Percentiles rank a stretch among this genome's conserved stretches.
phyloP scores from a whole-genome alignment of 1,284 basidiomycete species.

The Agroathelia rolfsii region DNA sequence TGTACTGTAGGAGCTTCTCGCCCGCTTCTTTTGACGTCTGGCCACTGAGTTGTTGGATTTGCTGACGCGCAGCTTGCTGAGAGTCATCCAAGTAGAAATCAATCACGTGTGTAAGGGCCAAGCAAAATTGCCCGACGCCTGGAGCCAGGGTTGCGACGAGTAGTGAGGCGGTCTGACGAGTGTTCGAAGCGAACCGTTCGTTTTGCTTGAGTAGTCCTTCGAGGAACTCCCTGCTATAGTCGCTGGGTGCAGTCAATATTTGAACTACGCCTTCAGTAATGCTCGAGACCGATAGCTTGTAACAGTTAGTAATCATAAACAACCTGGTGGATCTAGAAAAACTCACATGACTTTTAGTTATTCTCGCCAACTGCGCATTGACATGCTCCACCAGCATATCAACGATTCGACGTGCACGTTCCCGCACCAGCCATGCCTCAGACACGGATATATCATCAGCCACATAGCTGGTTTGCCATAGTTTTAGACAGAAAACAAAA shows the following conservation, averaged over 20 bases:
- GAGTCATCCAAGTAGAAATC: conserved; percentile 46
- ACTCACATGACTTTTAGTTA: conserved; percentile 23
- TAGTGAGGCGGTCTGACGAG: conserved; percentile 39
- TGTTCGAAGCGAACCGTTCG: conserved; percentile 32
- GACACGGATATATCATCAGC: conserved; percentile 21
- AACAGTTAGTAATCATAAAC: too few relatives aligned
- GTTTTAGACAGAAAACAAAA: background rate
- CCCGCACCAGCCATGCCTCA: conserved; percentile 25
- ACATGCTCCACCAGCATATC: conserved; percentile 22
- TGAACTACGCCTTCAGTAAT: too few relatives aligned
- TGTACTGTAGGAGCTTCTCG: conserved; percentile 37
- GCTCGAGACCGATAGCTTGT: too few relatives aligned
- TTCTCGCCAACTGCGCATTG: conserved; percentile 24
- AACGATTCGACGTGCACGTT: conserved; percentile 23
- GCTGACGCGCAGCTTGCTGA: conserved; percentile 25
- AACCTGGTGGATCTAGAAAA: too few relatives aligned
- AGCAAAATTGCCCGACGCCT: conserved; percentile 1
- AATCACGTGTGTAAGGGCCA: conserved; percentile 34
- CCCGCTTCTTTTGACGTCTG: conserved; percentile 25
- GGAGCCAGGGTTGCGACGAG: conserved; percentile 17
- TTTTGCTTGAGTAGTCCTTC: conserved; percentile 29
- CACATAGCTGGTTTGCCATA: background rate
- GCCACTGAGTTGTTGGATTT: conserved; percentile 29
- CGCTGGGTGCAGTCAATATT: conserved; percentile 22
- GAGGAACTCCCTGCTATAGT: conserved; percentile 34